Percentiles rank a stretch among this genome's conserved stretches.
Evolutionary conservation across 2,329 filamentous ascomycete genomes (phyloP).

Genomic region (Phoma sp.): DNA sequence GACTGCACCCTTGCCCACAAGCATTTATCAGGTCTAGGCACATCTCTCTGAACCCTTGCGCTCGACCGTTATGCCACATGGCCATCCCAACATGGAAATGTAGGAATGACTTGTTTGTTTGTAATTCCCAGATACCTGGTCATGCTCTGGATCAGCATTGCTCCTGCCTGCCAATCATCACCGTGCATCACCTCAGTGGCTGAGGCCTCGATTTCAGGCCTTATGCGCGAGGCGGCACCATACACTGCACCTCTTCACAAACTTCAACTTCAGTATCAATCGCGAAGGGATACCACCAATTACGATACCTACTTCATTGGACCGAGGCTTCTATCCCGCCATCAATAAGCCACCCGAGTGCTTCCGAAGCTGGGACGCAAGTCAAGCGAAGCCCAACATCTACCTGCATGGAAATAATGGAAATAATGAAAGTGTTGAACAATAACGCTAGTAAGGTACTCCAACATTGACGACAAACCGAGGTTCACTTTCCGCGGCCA

Average conservation of each 20-base stretch:
- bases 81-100: not conserved
- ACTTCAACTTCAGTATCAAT: not conserved
- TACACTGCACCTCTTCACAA: slow-evolving; percentile 1
- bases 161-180: slow-evolving; percentile 6
- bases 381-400: too few species aligned
- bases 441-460: not conserved
- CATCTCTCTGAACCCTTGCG: not conserved
- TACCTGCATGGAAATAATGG: not conserved
- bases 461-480: not conserved
- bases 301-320: not conserved
- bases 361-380: slow-evolving; percentile 5
- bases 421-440: not conserved
- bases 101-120: not conserved
- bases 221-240: slow-evolving; percentile 6
- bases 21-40: not conserved
- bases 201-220: slow-evolving; percentile 10
- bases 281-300: slow-evolving; percentile 3
- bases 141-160: not conserved
- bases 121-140: slow-evolving; percentile 6
- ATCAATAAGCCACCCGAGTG: not conserved
- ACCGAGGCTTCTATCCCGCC: slow-evolving; percentile 15
- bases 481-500: slow-evolving; percentile 3
- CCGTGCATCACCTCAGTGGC: not conserved
- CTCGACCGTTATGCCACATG: slow-evolving; percentile 10
- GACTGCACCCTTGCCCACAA: not conserved